Conservation (phyloP, 495 filamentous ascomycete species). For the Lasiosphaeris hirsuta region DNA sequence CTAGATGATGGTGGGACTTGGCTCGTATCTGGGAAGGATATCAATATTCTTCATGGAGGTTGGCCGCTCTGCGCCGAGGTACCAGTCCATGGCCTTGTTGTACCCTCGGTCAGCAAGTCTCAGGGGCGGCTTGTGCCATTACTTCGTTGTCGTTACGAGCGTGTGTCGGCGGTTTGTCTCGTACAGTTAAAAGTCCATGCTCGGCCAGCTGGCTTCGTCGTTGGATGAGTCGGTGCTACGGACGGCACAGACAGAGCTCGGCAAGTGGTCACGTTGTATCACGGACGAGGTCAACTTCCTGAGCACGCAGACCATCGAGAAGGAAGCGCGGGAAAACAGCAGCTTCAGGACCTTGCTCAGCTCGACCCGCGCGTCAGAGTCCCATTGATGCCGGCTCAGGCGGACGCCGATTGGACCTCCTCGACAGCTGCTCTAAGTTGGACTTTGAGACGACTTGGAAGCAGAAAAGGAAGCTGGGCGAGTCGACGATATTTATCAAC, state of each 20-base stretch:
- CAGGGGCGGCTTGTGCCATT: neutral
- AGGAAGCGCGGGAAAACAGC: neutral
- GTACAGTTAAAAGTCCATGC: neutral
- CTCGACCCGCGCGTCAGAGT: too few relatives aligned
- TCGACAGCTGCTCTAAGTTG: too few relatives aligned
- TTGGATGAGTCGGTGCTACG: neutral
- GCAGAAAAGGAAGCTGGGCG: too few relatives aligned
- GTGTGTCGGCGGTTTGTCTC: neutral
- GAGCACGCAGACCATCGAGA: neutral
- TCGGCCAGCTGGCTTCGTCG: neutral
- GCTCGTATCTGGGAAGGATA: neutral
- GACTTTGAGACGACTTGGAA: too few relatives aligned
- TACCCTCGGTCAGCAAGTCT: neutral
- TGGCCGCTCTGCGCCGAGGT: neutral
- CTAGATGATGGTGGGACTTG: neutral
- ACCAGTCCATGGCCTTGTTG: neutral
- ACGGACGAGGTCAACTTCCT: neutral
- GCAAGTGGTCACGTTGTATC: neutral
- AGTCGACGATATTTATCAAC: too few relatives aligned
- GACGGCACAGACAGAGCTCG: neutral
- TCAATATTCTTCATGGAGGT: neutral
- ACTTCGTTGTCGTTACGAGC: neutral
- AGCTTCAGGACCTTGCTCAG: neutral
- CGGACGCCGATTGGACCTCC: too few relatives aligned
- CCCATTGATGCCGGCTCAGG: too few relatives aligned